A percentile compares a stretch with the other conserved stretches of the same genome.
phyloP scores from a whole-genome alignment of 2,329 filamentous ascomycete genomes.

The Hymenoscyphus scutula region DNA sequence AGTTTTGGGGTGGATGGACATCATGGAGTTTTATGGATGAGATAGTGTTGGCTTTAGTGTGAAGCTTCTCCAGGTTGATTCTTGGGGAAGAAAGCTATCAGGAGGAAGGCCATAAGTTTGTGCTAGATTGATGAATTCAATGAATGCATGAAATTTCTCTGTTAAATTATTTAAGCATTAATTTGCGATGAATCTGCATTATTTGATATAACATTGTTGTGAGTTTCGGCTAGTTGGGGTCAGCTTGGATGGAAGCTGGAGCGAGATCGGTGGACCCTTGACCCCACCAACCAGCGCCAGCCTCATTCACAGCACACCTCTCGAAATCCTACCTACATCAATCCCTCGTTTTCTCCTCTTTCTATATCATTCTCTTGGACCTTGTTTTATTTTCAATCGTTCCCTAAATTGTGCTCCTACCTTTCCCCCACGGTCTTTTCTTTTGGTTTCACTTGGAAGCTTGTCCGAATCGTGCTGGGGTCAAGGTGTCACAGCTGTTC shows the following conservation, averaged over 20 bases:
- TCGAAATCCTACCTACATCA: too few species aligned
- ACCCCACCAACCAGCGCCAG: too few species aligned
- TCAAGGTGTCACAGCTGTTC: neutral
- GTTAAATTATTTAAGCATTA: neutral
- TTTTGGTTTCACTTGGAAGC: constrained; percentile 1
- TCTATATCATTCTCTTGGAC: too few species aligned
- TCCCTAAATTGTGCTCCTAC: neutral
- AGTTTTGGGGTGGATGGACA: neutral
- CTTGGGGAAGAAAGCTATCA: too few species aligned
- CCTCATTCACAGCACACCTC: too few species aligned
- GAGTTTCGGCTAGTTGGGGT: too few species aligned
- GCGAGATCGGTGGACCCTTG: too few species aligned
- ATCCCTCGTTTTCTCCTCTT: neutral
- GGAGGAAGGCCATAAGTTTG: neutral
- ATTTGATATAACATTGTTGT: too few species aligned
- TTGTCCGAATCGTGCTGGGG: neutral
- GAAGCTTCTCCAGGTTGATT: neutral
- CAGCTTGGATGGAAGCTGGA: too few species aligned
- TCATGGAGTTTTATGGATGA: neutral
- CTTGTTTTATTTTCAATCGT: neutral
- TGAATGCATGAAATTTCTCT: neutral
- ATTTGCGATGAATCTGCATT: too few species aligned
- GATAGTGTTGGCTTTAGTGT: neutral
- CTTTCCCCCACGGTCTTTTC: neutral
- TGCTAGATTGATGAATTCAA: neutral